phyloP scores from a whole-genome alignment of 441 rosid species.

The Jatropha podagrica region DNA sequence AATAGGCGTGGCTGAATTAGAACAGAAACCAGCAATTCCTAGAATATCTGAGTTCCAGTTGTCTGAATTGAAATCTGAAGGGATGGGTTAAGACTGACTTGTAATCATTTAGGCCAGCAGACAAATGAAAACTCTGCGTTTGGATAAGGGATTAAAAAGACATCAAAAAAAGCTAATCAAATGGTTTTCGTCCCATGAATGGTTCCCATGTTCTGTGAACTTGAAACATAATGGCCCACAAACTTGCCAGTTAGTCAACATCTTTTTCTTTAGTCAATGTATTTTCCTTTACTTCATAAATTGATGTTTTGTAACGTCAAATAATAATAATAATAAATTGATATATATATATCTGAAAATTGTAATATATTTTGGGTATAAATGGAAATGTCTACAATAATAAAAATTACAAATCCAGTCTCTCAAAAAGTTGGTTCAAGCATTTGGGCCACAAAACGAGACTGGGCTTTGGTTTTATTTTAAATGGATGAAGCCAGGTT shows the following conservation, averaged over 20 bases:
- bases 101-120: neutral
- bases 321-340: no score
- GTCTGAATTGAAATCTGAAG: neutral
- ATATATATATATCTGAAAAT: no score
- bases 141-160: neutral
- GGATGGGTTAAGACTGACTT: neutral
- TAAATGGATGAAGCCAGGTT: neutral
- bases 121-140: neutral
- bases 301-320: no score
- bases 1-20: no score
- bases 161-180: neutral
- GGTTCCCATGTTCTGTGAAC: conserved; percentile 6
- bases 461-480: neutral
- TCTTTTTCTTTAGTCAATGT: neutral
- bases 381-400: no score
- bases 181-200: neutral
- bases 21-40: no score
- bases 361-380: no score
- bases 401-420: no score
- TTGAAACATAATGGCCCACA: neutral
- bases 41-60: no score
- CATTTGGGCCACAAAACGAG: neutral
- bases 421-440: neutral
- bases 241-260: neutral
- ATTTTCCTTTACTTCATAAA: no score